Evolutionary conservation across 371 early-diverging fungal species (phyloP).

Genomic region (Mucor circinelloides): DNA sequence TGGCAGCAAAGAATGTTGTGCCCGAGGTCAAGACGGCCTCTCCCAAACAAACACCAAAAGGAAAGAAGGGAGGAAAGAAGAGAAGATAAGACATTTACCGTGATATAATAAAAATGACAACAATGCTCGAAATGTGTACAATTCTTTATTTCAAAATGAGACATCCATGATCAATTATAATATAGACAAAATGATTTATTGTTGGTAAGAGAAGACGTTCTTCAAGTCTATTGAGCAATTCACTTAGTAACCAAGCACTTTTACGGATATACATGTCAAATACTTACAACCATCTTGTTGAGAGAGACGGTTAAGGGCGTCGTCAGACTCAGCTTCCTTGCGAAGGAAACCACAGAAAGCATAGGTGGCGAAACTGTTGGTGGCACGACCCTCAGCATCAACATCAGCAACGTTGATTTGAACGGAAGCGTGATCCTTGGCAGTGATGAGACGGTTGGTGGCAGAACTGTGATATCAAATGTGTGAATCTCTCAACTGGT

Average conservation of each 20-base stretch:
- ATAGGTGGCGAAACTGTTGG: slow-evolving; percentile 82
- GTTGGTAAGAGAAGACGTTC: slow-evolving; percentile 57
- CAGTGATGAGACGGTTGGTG: slow-evolving; percentile 58
- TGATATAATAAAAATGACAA: neutral
- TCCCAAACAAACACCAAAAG: slow-evolving; percentile 24
- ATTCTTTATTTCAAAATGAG: neutral
- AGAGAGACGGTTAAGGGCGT: slow-evolving; percentile 95
- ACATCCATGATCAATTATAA: neutral
- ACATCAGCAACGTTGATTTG: slow-evolving; percentile 98
- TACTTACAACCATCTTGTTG: slow-evolving; percentile 82
- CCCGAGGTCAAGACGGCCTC: slow-evolving; percentile 24
- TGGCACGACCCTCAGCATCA: slow-evolving; percentile 83
- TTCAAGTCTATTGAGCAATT: slow-evolving; percentile 37
- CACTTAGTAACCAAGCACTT: neutral
- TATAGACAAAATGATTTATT: slow-evolving; percentile 27
- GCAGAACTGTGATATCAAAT: slow-evolving; percentile 39
- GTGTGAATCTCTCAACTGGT: neutral
- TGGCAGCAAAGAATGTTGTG: slow-evolving; percentile 7
- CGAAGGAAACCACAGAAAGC: slow-evolving; percentile 95
- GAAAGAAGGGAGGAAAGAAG: slow-evolving; percentile 35
- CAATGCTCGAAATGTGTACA: neutral
- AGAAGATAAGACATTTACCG: slow-evolving; percentile 16
- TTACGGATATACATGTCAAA: neutral
- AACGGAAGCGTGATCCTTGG: slow-evolving; percentile 97
- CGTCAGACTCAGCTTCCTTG: slow-evolving; percentile 90